Percentiles rank a stretch among this genome's conserved stretches.
Evolutionary conservation across 2,329 filamentous ascomycete genomes (phyloP).

Genomic region (Lithohypha guttulata): DNA sequence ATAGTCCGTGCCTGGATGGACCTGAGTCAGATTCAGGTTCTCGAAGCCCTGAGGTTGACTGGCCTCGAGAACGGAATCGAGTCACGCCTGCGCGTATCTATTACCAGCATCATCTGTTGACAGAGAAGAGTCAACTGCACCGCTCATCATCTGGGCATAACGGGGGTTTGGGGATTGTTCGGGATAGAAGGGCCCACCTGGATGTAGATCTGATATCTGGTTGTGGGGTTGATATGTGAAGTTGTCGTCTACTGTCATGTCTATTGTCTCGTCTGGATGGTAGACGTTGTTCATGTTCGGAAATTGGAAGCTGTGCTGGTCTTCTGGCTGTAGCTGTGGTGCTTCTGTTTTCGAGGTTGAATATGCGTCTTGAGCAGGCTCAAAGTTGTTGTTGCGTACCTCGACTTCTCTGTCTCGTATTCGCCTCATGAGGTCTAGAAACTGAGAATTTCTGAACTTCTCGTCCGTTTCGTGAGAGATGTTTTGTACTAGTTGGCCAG

Average conservation of each 20-base stretch:
- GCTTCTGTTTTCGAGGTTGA: neutral
- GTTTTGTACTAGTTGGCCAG: slow-evolving; percentile 57
- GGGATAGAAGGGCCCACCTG: slow-evolving; percentile 37
- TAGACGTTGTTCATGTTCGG: slow-evolving; percentile 21
- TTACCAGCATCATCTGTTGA: slow-evolving; percentile 5
- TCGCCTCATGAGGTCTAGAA: slow-evolving; percentile 64
- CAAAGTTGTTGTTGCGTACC: slow-evolving; percentile 60
- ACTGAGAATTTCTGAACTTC: slow-evolving; percentile 70
- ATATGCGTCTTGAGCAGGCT: slow-evolving; percentile 29
- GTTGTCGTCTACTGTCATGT: slow-evolving; percentile 10
- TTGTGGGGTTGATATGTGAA: slow-evolving; percentile 13
- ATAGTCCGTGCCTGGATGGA: neutral
- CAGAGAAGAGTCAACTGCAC: slow-evolving; percentile 7
- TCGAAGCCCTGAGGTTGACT: slow-evolving; percentile 7
- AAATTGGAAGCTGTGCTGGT: slow-evolving; percentile 15
- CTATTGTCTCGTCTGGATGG: neutral
- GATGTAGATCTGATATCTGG: slow-evolving; percentile 33
- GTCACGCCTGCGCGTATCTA: slow-evolving; percentile 7
- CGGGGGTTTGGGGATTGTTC: slow-evolving; percentile 17
- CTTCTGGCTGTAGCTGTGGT: slow-evolving; percentile 2
- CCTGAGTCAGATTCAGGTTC: neutral
- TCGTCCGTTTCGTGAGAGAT: slow-evolving; percentile 57
- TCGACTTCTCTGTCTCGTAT: slow-evolving; percentile 62
- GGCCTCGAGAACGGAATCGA: slow-evolving; percentile 8
- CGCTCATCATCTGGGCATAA: slow-evolving; percentile 3